These are phyloP conservation scores for Auriscalpium vulgare DNA, from an alignment of 768 basidiomycete genomes.

Conservation along the genomic window DNA sequence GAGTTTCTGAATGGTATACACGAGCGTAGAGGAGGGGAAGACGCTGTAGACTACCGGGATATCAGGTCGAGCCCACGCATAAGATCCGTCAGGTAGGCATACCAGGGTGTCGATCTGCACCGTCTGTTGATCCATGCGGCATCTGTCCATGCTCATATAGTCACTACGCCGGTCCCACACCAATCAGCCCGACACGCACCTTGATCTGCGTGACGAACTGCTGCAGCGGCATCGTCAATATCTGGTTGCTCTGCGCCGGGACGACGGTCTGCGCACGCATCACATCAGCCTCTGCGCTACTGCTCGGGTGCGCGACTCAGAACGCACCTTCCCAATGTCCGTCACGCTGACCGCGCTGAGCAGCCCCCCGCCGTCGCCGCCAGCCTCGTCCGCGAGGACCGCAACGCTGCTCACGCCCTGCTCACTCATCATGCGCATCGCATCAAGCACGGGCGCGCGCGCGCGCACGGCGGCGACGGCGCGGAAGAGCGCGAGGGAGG, in stretches of 20 bases:
- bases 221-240: conserved; percentile 58
- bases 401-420: conserved; percentile 80
- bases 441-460: conserved; percentile 59
- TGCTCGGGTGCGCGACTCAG: too few species aligned
- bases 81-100: not conserved
- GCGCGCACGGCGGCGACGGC: conserved; percentile 59
- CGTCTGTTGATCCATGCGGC: conserved; percentile 71
- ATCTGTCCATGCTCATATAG: not conserved
- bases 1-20: conserved; percentile 71
- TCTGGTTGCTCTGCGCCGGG: conserved; percentile 73
- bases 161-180: not conserved
- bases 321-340: conserved; percentile 62
- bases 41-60: conserved; percentile 61
- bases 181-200: conserved; percentile 27
- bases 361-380: conserved; percentile 48
- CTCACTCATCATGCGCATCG: conserved; percentile 82
- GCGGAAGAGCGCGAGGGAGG: conserved; percentile 54
- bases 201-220: conserved; percentile 70
- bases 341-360: conserved; percentile 78
- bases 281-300: not conserved
- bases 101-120: conserved; percentile 76
- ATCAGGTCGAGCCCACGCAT: too few species aligned
- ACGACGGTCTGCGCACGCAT: conserved; percentile 50
- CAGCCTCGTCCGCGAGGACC: conserved; percentile 54
- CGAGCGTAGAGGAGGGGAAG: conserved; percentile 50